Base-by-base conservation (phyloP, 2,329 filamentous ascomycete species). In the Fusarium beomiforme region DNA sequence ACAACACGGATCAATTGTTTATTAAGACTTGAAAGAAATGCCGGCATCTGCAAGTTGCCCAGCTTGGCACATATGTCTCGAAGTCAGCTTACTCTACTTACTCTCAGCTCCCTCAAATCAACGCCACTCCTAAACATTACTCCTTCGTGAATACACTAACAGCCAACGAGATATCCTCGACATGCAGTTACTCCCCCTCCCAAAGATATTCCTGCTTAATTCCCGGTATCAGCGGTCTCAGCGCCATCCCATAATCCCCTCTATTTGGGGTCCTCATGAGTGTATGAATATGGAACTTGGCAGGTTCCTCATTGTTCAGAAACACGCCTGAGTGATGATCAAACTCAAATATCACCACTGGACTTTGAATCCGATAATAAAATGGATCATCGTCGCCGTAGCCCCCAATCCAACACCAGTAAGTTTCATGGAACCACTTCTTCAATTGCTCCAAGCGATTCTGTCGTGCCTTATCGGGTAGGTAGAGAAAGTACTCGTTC, bases 291-390 rank as follows among this genome's bases (percentile, higher is more conserved):
- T 95, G 93, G 74, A 93, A 95, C 79, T 92, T 93, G 34, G 89
- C 90, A 0, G 92, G 92, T 79, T 92, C 88, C 53, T 84, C 84
- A 76, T 95, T 95, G 2, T 86, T 89, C 75, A 95, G 79, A 73
- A 94, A 95, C 0, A 95, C 92, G 1, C 92, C 92, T 0, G 89
- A 92, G 78, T 95, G 92, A 76, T 94, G 91, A 74, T 95, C 93
- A 74, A 95, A 93, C 83, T 95, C 93, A 55, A 91, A 83, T 4
- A 95, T 82, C 1, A 93, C 83, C 0, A 95, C 92, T 0, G 92
- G 92, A 70, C 89, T 93, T 79, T 95, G 92, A 6, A 95, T 86
- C 1, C 93, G 86, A 75, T 90, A 95, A 79, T 95, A 95, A 75
- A 93, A 95, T 0, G 92, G 84, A 77, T 94, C 92, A 0, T 87